These are phyloP conservation scores for Exophiala xenobiotica DNA, from an alignment of 2,329 filamentous ascomycete genomes.

Conservation along the genomic window DNA sequence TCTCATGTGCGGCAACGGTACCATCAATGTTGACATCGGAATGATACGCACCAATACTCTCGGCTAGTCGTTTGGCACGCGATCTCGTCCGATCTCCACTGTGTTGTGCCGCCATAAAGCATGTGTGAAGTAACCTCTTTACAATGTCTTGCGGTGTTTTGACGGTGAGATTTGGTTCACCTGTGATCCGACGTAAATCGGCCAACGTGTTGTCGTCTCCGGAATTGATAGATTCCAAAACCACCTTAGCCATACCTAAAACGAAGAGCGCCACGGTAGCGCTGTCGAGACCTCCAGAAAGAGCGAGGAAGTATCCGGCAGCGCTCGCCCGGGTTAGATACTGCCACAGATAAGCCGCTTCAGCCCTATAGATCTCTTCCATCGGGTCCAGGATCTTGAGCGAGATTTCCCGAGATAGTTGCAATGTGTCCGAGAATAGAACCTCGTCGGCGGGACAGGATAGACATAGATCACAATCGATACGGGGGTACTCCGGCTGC, in stretches of 20 bases:
- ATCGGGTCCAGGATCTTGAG: conserved; percentile 61
- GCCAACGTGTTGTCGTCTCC: conserved; percentile 35
- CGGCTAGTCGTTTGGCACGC: conserved; percentile 61
- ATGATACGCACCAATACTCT: conserved; percentile 58
- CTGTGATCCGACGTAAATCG: conserved; percentile 32
- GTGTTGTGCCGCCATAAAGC: conserved; percentile 70
- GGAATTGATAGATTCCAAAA: conserved; percentile 37
- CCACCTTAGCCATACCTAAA: conserved; percentile 41
- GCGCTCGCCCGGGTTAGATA: conserved; percentile 40
- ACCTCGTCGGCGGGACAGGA: conserved; percentile 36
- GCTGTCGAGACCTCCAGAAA: conserved; percentile 43
- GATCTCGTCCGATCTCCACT: conserved; percentile 66
- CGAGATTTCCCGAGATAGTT: conserved; percentile 47
- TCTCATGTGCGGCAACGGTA: conserved; percentile 47
- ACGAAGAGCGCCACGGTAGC: conserved; percentile 40
- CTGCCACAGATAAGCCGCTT: conserved; percentile 44
- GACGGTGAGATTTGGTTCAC: conserved; percentile 35
- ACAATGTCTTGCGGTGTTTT: conserved; percentile 62
- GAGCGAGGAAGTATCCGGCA: conserved; percentile 40
- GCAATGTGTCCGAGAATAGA: conserved; percentile 33
- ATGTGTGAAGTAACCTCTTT: conserved; percentile 60
- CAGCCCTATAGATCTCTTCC: conserved; percentile 62
- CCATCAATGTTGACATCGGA: conserved; percentile 72
- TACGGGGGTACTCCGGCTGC: conserved; percentile 48
- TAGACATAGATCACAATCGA: conserved; percentile 39